Evolutionary conservation across 768 basidiomycete species (phyloP).

Genomic region (Naganishia vaughanmartiniae): DNA sequence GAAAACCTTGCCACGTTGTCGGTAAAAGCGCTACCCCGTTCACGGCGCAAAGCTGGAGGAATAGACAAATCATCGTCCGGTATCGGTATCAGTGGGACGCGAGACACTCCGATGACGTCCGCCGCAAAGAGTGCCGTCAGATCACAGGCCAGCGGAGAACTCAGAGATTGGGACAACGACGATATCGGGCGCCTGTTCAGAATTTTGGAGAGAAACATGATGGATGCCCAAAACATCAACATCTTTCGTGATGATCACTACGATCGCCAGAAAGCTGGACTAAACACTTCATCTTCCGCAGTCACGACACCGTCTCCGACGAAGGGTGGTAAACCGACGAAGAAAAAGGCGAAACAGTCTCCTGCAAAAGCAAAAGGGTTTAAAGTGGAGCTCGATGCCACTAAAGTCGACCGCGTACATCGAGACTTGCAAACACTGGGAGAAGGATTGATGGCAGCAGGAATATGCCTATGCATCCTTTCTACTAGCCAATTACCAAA

Average conservation of each 20-base stretch:
- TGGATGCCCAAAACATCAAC: constrained; percentile 70
- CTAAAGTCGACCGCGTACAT: constrained; percentile 52
- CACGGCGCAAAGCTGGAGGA: background rate
- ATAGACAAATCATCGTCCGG: background rate
- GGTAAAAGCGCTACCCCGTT: background rate
- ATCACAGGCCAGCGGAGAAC: constrained; percentile 44
- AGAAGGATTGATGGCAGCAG: constrained; percentile 69
- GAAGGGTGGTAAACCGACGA: constrained; percentile 35
- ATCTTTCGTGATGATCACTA: constrained; percentile 63
- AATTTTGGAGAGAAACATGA: constrained; percentile 74
- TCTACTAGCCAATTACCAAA: constrained; percentile 77
- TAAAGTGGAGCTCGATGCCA: constrained; percentile 38
- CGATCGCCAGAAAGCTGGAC: constrained; percentile 35
- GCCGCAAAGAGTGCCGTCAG: background rate
- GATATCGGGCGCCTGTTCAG: constrained; percentile 68
- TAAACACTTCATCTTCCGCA: constrained; percentile 13
- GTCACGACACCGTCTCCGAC: constrained; percentile 10
- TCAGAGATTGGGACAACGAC: constrained; percentile 67
- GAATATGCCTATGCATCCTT: constrained; percentile 75
- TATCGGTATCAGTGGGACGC: background rate
- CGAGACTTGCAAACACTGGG: constrained; percentile 59
- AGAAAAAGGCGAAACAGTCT: constrained; percentile 28
- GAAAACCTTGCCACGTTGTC: background rate
- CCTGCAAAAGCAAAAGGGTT: constrained; percentile 46
- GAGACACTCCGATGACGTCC: background rate